Evolutionary conservation across 2,329 filamentous ascomycete species (phyloP).

Genomic region (Sporothrix schenckii): DNA sequence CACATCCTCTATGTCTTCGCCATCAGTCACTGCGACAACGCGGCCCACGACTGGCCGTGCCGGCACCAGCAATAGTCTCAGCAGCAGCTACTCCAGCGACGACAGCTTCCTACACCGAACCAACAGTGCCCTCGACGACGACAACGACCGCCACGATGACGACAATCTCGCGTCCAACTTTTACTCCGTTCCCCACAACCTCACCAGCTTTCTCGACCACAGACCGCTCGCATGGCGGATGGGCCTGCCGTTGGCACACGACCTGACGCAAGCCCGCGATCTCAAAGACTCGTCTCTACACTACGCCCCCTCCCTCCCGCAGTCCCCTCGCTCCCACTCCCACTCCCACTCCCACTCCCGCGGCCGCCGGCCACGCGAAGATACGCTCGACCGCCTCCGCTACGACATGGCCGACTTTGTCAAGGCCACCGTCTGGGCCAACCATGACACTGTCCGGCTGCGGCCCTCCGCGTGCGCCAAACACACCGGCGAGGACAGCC

Average conservation of each 20-base stretch:
- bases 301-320: too few relatives aligned
- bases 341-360: not conserved
- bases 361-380: constrained; percentile 1
- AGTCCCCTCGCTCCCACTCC: not conserved
- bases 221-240: constrained; percentile 32
- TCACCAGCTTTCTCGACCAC: constrained; percentile 31
- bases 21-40: not conserved
- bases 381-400: constrained; percentile 21
- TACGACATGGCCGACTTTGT: constrained; percentile 35
- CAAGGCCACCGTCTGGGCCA: constrained; percentile 37
- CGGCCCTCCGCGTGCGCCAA: constrained; percentile 36
- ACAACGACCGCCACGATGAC: not conserved
- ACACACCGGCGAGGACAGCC: constrained; percentile 40
- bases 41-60: not conserved
- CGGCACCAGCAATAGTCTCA: not conserved
- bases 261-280: not conserved
- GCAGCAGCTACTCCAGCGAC: constrained; percentile 9
- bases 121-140: not conserved
- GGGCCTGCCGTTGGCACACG: constrained; percentile 26
- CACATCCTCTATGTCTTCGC: not conserved
- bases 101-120: constrained; percentile 6
- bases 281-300: not conserved
- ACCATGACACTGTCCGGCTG: constrained; percentile 40
- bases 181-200: constrained; percentile 11
- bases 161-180: not conserved